A percentile compares a stretch with the other conserved stretches of the same genome.
Evolutionary conservation across 306 rosid genomes (phyloP).

Genomic region (Cercis canadensis): DNA sequence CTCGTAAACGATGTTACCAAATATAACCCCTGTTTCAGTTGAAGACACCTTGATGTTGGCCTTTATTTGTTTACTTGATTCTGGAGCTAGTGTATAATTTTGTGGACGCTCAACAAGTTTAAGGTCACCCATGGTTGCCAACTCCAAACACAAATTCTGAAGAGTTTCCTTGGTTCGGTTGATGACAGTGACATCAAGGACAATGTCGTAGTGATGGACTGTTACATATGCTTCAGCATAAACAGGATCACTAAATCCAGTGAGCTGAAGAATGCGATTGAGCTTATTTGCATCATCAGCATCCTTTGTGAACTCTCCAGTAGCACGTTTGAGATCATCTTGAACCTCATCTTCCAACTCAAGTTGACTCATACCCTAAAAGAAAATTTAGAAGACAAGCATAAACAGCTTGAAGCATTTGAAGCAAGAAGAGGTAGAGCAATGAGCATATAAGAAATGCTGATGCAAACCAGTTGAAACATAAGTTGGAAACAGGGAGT

Average conservation of each 20-base stretch:
- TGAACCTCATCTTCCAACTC: constrained; percentile 99
- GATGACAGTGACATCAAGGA: constrained; percentile 96
- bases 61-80: constrained; percentile 94
- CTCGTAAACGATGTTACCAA: constrained; percentile 96
- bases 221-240: constrained; percentile 99
- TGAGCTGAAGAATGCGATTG: constrained; percentile 97
- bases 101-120: constrained; percentile 99
- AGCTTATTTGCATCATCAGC: constrained; percentile 91
- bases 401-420: constrained; percentile 20
- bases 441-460: constrained; percentile 10
- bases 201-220: constrained; percentile 96
- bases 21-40: constrained; percentile 96
- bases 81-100: constrained; percentile 96
- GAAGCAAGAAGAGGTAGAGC: constrained; percentile 8
- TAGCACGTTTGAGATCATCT: constrained; percentile 98
- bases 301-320: constrained; percentile 95
- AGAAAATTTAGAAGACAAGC: constrained; percentile 27
- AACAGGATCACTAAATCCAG: constrained; percentile 99
- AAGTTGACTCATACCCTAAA: constrained; percentile 99
- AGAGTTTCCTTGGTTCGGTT: constrained; percentile 96
- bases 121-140: constrained; percentile 99
- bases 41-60: constrained; percentile 99
- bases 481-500: neutral
- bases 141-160: constrained; percentile 97
- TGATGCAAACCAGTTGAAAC: constrained; percentile 4